Evolutionary conservation across 805 yeast genomes (phyloP).

Genomic region (Saturnispora silvae): DNA sequence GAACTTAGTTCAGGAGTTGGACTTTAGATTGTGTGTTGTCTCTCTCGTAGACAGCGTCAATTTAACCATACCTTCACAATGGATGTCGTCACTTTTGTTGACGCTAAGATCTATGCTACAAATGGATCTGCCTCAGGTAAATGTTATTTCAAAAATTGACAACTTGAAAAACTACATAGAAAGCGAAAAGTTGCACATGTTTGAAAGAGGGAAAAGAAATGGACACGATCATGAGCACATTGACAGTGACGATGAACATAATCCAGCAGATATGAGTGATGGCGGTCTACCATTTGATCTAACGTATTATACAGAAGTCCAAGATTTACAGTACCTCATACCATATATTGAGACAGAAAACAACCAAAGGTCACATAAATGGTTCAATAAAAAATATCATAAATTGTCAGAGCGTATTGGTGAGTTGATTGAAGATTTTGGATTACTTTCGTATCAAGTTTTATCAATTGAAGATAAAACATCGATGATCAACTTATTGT

Average conservation of each 20-base stretch:
- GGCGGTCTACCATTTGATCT: conserved; percentile 75
- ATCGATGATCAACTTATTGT: conserved; percentile 75
- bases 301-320: conserved; percentile 87
- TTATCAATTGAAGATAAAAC: conserved; percentile 84
- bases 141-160: conserved; percentile 88
- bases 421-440: conserved; percentile 78
- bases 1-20: conserved; percentile 49
- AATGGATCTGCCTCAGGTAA: conserved; percentile 84
- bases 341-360: conserved; percentile 68
- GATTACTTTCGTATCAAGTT: conserved; percentile 81
- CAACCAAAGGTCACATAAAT: conserved; percentile 50
- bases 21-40: conserved; percentile 72
- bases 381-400: conserved; percentile 33
- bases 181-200: conserved; percentile 18
- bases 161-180: conserved; percentile 44
- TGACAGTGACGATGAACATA: background rate
- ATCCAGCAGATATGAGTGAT: conserved; percentile 19
- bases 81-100: conserved; percentile 68
- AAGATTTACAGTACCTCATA: conserved; percentile 58
- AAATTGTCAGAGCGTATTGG: conserved; percentile 67
- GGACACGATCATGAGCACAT: background rate
- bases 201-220: conserved; percentile 14
- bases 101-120: conserved; percentile 89
- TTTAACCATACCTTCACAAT: conserved; percentile 79
- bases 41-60: conserved; percentile 77